Evolutionary conservation across 1,139 yeast species (phyloP), one percentile per base, ranked within the genome.

Genomic region (Pichia kudriavzevii): DNA sequence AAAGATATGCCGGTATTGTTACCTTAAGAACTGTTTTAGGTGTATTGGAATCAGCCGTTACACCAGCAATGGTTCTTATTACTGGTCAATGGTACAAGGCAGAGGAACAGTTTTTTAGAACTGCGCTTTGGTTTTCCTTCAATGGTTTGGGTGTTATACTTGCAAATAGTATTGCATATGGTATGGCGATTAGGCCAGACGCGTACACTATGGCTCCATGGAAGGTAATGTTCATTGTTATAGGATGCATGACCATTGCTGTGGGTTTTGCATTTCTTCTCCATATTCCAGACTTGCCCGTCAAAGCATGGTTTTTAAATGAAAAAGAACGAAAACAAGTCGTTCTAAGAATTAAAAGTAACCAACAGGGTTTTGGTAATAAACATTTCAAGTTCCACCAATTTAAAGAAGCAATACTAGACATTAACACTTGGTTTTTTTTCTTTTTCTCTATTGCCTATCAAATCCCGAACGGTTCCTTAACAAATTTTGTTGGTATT

Each of bases 81-180:
- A 71, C 78, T 7, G 59, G 69, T 11, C 72, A 68, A 51, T 75
- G 71, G 65, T 74, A 70, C 55, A 67, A 60, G 30, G 60, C 56
- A 46, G 67, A 60, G 26, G 77, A 69, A 53, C 72, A 61, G 38
- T 69, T 64, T 41, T 52, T 62, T 31, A 64, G 77, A 46, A 58
- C 64, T 36, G 62, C 61, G 26, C 49, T 64, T 42, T 73, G 73
- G 75, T 67, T 67, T 43, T 64, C 67, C 21, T 64, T 61, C 44
- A 62, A 66, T 39, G 78, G 78, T 12, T 47, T 70, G 16, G 77
- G 79, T 41, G 59, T 64, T 11, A 54, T 68, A 30, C 19, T 50
- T n/a, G 73, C 72, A 17, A 61, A 64, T 33, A 63, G 67, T 5
- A 64, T 75, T 43, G 74, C 77, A 2, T 70, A 69, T 43, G 73